Conservation (phyloP, 805 yeast genomes). For the Ogataea paraovalis region DNA sequence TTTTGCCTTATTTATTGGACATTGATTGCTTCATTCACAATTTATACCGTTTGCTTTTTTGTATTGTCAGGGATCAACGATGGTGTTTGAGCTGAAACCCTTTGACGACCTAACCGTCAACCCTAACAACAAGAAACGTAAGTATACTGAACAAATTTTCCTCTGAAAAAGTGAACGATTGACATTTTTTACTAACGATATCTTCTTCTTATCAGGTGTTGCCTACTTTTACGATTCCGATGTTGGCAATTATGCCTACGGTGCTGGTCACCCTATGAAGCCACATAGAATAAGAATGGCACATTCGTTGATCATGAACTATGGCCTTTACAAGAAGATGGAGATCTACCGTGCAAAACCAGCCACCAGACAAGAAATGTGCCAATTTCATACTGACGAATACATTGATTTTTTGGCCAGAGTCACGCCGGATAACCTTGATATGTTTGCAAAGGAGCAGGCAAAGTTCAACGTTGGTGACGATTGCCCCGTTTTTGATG, state of each 20-base stretch:
- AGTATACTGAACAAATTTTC: conserved; percentile 11
- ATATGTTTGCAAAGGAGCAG: conserved; percentile 81
- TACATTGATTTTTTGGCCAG: conserved; percentile 88
- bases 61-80: too few species aligned
- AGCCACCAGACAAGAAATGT: conserved; percentile 96
- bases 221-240: conserved; percentile 86
- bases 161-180: too few species aligned
- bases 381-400: conserved; percentile 97
- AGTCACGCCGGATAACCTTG: conserved; percentile 89
- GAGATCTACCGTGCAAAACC: conserved; percentile 96
- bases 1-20: too few species aligned
- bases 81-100: conserved; percentile 52
- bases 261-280: conserved; percentile 98
- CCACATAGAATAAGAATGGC: conserved; percentile 99
- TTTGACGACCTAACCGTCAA: conserved; percentile 59
- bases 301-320: conserved; percentile 93
- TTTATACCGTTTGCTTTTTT: too few species aligned
- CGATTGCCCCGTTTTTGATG: conserved; percentile 84
- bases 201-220: conserved; percentile 36
- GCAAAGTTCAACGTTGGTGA: conserved; percentile 94
- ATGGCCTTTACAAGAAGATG: conserved; percentile 94
- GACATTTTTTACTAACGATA: neutral
- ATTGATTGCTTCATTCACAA: too few species aligned
- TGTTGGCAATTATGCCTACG: conserved; percentile 96
- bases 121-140: conserved; percentile 48